Conservation (phyloP, 1,284 basidiomycete genomes). For the Paramarasmius palmivorus region DNA sequence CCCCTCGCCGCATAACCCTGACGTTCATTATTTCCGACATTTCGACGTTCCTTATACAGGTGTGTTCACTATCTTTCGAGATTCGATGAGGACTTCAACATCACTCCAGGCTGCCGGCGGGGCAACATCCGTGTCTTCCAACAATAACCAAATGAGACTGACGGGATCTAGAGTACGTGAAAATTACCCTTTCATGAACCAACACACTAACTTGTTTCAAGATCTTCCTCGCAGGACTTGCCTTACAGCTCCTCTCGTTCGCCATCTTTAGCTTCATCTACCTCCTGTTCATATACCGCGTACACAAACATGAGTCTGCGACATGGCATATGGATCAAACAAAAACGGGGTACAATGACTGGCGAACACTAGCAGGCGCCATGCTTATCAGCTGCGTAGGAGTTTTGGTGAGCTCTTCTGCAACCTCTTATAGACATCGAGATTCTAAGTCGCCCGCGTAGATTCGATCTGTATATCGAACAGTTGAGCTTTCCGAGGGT, state of each 20-base stretch:
- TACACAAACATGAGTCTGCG: constrained; percentile 45
- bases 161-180: constrained; percentile 37
- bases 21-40: constrained; percentile 62
- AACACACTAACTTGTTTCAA: constrained; percentile 21
- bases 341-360: constrained; percentile 55
- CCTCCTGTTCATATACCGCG: constrained; percentile 55
- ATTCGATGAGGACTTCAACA: constrained; percentile 12
- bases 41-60: constrained; percentile 70
- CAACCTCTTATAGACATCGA: constrained; percentile 15
- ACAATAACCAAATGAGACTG: constrained; percentile 25
- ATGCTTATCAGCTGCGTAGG: constrained; percentile 64
- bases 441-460: constrained; percentile 21
- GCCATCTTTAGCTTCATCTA: constrained; percentile 60
- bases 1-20: constrained; percentile 50
- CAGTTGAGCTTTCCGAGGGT: constrained; percentile 66
- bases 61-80: constrained; percentile 15
- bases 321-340: constrained; percentile 43
- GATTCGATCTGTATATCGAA: constrained; percentile 71
- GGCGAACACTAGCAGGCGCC: constrained; percentile 57
- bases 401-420: constrained; percentile 46
- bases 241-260: constrained; percentile 66
- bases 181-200: too few species aligned
- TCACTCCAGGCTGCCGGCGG: constrained; percentile 44
- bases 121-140: constrained; percentile 36
- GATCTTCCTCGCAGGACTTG: constrained; percentile 67